Evolutionary conservation across 108 stramenopile species (phyloP).

Genomic region (Pseudonitzschia delicatissima): DNA sequence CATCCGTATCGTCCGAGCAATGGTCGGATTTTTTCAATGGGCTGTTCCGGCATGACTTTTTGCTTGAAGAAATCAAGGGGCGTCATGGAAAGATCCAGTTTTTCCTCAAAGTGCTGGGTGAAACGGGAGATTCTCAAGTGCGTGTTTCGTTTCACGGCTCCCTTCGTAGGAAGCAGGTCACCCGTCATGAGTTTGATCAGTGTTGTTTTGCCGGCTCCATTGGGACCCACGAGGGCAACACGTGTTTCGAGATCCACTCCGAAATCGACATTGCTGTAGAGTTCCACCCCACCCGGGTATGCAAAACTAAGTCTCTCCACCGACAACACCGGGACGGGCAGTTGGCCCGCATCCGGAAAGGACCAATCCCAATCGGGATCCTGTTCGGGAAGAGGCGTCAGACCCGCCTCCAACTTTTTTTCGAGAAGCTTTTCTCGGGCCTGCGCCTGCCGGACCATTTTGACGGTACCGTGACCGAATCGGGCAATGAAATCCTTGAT

Average conservation of each 20-base stretch:
- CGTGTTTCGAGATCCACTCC: conserved; percentile 88
- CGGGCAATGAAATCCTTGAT: conserved; percentile 95
- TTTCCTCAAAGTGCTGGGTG: conserved; percentile 99
- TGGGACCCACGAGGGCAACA: conserved; percentile 84
- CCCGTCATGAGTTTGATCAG: conserved; percentile 93
- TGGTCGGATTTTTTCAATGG: conserved; percentile 77
- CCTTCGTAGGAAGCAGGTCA: conserved; percentile 89
- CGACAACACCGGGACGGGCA: conserved; percentile 81
- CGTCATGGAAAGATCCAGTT: conserved; percentile 92
- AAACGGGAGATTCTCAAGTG: conserved; percentile 93
- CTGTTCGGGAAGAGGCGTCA: conserved; percentile 76
- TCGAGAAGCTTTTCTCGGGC: conserved; percentile 86
- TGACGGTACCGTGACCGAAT: conserved; percentile 95
- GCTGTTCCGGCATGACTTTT: conserved; percentile 76
- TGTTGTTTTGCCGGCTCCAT: conserved; percentile 89
- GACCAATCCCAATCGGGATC: conserved; percentile 77
- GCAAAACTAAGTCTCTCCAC: conserved; percentile 80
- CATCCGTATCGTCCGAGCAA: conserved; percentile 95
- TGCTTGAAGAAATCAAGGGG: conserved; percentile 96
- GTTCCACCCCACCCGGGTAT: conserved; percentile 68
- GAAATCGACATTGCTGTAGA: conserved; percentile 84
- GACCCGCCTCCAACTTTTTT: conserved; percentile 90
- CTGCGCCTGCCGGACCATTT: conserved; percentile 93
- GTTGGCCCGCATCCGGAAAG: conserved; percentile 85
- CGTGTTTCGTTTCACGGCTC: conserved; percentile 87